These are phyloP conservation scores for Aspergillus olivimuriae DNA, from an alignment of 495 filamentous ascomycete species.

Conservation along the genomic window DNA sequence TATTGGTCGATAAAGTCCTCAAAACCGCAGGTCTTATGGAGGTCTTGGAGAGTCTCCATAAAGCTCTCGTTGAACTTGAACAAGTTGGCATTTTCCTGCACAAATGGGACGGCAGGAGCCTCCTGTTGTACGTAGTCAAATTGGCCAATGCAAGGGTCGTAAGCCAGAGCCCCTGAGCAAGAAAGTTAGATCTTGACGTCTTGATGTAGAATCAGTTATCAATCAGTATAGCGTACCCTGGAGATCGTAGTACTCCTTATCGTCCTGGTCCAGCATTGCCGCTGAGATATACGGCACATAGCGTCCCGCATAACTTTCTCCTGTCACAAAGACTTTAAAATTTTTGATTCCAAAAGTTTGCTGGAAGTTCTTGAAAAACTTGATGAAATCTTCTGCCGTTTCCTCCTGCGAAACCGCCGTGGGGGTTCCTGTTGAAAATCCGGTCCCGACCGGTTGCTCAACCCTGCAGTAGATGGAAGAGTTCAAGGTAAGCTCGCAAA, in stretches of 20 bases:
- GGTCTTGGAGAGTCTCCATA: constrained; percentile 38
- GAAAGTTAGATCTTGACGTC: neutral
- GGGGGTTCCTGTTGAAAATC: constrained; percentile 50
- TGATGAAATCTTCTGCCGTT: constrained; percentile 51
- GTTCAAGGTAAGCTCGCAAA: neutral
- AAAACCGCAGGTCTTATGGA: constrained; percentile 51
- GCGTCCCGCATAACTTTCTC: constrained; percentile 53
- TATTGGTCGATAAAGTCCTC: constrained; percentile 49
- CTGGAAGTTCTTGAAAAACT: constrained; percentile 61
- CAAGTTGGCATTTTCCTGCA: constrained; percentile 45
- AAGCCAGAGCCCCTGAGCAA: constrained; percentile 30
- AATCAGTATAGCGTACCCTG: constrained; percentile 21
- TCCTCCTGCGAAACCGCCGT: constrained; percentile 49
- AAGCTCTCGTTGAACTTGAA: constrained; percentile 53
- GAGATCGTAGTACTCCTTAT: constrained; percentile 43
- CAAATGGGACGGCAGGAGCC: constrained; percentile 40
- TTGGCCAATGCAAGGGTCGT: constrained; percentile 39
- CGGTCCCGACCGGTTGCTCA: constrained; percentile 52
- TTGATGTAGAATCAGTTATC: neutral
- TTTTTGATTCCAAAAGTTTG: constrained; percentile 54
- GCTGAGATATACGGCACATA: constrained; percentile 52
- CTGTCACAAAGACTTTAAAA: constrained; percentile 56
- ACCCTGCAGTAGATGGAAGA: constrained; percentile 23
- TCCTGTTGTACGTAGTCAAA: constrained; percentile 34
- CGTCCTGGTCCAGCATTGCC: constrained; percentile 43